These are phyloP conservation scores for Fraxinus baroniana DNA, from an alignment of 305 asterid genomes.

Conservation along the genomic window DNA sequence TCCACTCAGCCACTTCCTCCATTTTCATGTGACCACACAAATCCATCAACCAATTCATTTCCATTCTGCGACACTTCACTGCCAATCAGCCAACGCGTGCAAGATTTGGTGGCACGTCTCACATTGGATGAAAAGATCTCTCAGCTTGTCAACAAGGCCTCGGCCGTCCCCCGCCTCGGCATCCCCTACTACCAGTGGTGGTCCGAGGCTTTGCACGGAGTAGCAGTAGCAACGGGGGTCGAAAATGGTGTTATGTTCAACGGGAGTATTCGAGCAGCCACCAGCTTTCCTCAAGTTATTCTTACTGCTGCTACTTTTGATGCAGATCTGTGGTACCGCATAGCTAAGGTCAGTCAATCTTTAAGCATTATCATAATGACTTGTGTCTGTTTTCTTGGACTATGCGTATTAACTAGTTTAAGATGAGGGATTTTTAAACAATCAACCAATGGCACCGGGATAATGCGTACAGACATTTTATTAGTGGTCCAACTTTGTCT, in stretches of 20 bases:
- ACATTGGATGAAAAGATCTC: conserved; percentile 70
- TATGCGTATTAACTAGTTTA: neutral
- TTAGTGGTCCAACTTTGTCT: conserved; percentile 3
- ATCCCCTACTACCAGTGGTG: conserved; percentile 67
- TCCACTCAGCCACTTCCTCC: conserved; percentile 48
- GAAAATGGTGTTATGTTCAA: conserved; percentile 45
- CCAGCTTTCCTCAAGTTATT: conserved; percentile 69
- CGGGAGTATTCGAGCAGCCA: conserved; percentile 48
- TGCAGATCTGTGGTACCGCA: conserved; percentile 45
- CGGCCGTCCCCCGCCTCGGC: conserved; percentile 54
- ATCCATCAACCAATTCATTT: conserved; percentile 41
- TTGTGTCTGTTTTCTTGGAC: conserved; percentile 6
- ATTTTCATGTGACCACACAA: conserved; percentile 53
- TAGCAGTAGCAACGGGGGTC: conserved; percentile 40
- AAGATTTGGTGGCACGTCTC: conserved; percentile 63
- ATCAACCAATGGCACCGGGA: conserved; percentile 22
- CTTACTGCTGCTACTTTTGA: conserved; percentile 59
- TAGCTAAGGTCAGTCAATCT: conserved; percentile 47
- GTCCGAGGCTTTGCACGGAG: conserved; percentile 81
- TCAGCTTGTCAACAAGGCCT: conserved; percentile 61
- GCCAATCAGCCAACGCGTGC: conserved; percentile 41
- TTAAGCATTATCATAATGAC: neutral
- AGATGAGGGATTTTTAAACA: conserved; percentile 13
- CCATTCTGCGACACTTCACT: conserved; percentile 51
- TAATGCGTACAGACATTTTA: neutral